Evolutionary conservation across 2,329 filamentous ascomycete species (phyloP), one percentile per base, ranked within the genome.

Genomic region (Ambrosiella xylebori): DNA sequence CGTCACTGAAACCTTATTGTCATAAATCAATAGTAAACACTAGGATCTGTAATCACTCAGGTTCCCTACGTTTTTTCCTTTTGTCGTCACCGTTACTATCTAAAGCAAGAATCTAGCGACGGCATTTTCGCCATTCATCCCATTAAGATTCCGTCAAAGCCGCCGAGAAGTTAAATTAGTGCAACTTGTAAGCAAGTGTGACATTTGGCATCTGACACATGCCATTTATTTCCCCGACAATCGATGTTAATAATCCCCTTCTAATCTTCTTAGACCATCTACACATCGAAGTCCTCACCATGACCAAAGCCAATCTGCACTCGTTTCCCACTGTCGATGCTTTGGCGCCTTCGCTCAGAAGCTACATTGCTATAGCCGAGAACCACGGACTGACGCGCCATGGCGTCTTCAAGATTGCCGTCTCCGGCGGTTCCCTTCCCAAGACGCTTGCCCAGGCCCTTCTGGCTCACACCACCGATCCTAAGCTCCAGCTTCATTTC

Each of bases 401-500:
- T 71, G 77, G 79, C 62, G 78, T 77, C 68, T 97, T 98, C 79
- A 91, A 94, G 71, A 76, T 98, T 61, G 93, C 84, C 63, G 86
- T 97, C 57, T 97, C 91, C 0, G 93, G 93, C 64, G 93, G 93
- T 65, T 96, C 90, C 13, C 81, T 98, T 51, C 93, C 93, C 59
- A 85, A 88, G 67, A 87, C 84, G 12, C 84, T 98, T 47, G 88
- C 89, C 51, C 81, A 88, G 69, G 89, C 89, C 8, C 81, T 97
- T 9, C 80, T 97, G 35, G 67, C 80, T 64, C 73, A 66, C 63
- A 71, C 72, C 37, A 67, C 70, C 19, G 74, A 71, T 8, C 67
- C 71, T 47, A 68, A 83, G 59, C 86, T 89, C 67, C 77, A 74
- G 3, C 72, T 90, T 64, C 76, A 85, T 65, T 95, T 94, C 71